Base-by-base conservation (phyloP, 78 protist species). In the Polysphondylium violaceum region DNA sequence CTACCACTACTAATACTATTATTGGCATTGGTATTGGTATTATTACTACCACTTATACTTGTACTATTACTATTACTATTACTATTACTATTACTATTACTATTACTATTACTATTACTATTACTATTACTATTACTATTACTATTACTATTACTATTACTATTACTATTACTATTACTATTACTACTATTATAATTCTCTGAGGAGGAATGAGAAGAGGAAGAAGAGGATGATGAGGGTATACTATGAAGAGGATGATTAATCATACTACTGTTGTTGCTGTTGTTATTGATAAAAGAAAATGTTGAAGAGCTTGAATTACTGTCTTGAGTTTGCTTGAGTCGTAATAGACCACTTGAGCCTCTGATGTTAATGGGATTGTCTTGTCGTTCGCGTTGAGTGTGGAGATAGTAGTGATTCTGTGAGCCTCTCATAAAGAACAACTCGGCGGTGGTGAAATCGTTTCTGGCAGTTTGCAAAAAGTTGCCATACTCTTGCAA, bases 401-500 rank as follows among this genome's bases (percentile, higher is more conserved):
- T 21, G 29, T 63, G 71, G 6, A 83, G 67, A 33, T 69, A 83
- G 29, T 83, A 79, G 43, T 83, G 91, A 71, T 83, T 72, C 12
- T 69, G 38, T n/a, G 91, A 83, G 1, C 65, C 91, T 33, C 91
- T 53, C 7, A 58, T 17, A 43, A 83, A 69, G 79, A 83, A 83
- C 55, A 21, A 47, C 31, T 83, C 91, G 8, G 81, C 91, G 3
- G 72, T 33, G 4, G 3, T 27, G 16, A 36, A 51, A 58, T 83
- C 79, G 29, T 35, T 23, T 47, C 89, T 27, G 27, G 43, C 72
- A 2, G 77, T 58, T 71, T 83, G 91, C 6, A 89, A 33, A 23
- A 77, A 78, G 23, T 76, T 75, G 44, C 94, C 87, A 44, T 76
- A 76, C 16, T 83, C 85, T 50, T 83, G 92, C 25, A 92, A 69